Conservation (phyloP, 208 protist species). For the Crithidia fasciculata region DNA sequence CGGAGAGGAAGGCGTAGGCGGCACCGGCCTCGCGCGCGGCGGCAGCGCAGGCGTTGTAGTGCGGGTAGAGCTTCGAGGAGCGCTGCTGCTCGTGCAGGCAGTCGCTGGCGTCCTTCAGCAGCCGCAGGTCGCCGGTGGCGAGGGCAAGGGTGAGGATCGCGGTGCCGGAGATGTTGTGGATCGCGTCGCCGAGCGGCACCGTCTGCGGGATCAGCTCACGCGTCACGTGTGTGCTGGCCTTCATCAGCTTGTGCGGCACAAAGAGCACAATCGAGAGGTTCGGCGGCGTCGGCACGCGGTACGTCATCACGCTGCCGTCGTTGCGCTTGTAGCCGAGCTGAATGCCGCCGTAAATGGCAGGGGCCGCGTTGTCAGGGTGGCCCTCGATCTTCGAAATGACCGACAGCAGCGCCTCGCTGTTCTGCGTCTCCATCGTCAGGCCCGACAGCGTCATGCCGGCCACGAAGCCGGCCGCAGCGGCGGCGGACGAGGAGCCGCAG, state of each 20-base stretch:
- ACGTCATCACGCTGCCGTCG: conserved; percentile 53
- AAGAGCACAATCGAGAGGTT: conserved; percentile 90
- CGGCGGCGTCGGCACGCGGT: conserved; percentile 78
- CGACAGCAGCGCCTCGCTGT: conserved; percentile 78
- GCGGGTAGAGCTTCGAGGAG: conserved; percentile 68
- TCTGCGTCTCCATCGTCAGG: conserved; percentile 71
- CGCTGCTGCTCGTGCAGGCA: conserved; percentile 89
- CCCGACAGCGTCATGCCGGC: conserved; percentile 90
- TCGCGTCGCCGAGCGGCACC: conserved; percentile 74
- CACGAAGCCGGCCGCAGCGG: conserved; percentile 90
- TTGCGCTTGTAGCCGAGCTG: conserved; percentile 83
- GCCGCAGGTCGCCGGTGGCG: conserved; percentile 60
- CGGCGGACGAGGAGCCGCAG: conserved; percentile 89
- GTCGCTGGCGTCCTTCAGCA: conserved; percentile 78
- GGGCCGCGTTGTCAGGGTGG: conserved; percentile 93
- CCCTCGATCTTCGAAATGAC: conserved; percentile 90
- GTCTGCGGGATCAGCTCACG: conserved; percentile 75
- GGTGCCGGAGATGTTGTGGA: conserved; percentile 93
- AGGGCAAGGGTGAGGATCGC: conserved; percentile 90
- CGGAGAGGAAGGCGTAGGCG: conserved; percentile 81
- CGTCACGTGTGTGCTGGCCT: conserved; percentile 87
- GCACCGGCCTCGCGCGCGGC: conserved; percentile 71
- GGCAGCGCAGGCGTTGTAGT: conserved; percentile 72
- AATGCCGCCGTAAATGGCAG: conserved; percentile 94
- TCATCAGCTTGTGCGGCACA: conserved; percentile 86